phyloP scores from a whole-genome alignment of 148 eudicot species.

The Limonium bicolor region DNA sequence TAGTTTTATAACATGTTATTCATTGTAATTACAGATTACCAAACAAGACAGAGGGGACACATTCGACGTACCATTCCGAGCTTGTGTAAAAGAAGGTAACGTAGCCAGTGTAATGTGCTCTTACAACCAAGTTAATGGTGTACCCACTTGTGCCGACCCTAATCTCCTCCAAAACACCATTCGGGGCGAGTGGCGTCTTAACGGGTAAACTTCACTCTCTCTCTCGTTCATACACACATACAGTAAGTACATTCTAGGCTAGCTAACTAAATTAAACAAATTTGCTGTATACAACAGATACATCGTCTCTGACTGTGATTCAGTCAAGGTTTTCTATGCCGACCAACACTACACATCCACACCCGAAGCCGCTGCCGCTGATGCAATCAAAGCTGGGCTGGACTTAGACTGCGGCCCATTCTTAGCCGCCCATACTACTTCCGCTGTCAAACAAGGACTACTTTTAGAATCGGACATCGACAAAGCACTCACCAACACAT shows the following conservation, averaged over 20 bases:
- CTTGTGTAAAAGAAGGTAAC: conserved; percentile 73
- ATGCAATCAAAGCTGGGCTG: conserved; percentile 84
- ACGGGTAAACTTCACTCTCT: conserved; percentile 25
- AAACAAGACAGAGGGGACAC: conserved; percentile 80
- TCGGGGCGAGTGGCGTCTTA: conserved; percentile 62
- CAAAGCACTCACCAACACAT: conserved; percentile 39
- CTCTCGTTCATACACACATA: too few species aligned
- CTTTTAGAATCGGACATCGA: conserved; percentile 43
- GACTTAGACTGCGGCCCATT: conserved; percentile 90
- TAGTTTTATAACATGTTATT: not conserved
- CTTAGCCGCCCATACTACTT: conserved; percentile 40
- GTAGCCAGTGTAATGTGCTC: conserved; percentile 97
- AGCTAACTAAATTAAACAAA: too few species aligned
- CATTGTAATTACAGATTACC: conserved; percentile 38
- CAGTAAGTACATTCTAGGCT: too few species aligned
- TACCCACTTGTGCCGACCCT: conserved; percentile 91
- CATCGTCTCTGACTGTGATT: conserved; percentile 91
- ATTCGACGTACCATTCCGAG: conserved; percentile 61
- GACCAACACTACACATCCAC: conserved; percentile 76
- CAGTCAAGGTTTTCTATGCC: conserved; percentile 60
- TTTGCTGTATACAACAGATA: too few species aligned
- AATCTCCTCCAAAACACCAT: conserved; percentile 52
- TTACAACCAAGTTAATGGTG: conserved; percentile 79
- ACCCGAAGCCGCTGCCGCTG: conserved; percentile 80
- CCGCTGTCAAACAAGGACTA: conserved; percentile 44